Conservation (phyloP, 768 basidiomycete genomes). For the Chalciporus pseudorubinellus region DNA sequence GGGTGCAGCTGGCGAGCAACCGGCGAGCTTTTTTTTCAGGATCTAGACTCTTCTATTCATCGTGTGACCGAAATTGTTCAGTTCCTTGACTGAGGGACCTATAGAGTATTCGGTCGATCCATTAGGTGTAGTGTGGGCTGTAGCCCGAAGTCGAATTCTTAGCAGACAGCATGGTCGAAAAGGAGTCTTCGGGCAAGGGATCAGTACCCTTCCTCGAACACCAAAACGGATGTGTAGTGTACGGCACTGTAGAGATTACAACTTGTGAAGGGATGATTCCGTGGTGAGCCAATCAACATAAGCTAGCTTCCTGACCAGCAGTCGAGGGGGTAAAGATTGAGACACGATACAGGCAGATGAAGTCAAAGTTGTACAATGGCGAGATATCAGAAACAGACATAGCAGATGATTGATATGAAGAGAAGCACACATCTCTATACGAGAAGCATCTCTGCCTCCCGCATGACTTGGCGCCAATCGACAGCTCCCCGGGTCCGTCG, state of each 20-base stretch:
- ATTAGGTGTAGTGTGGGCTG: too few species aligned
- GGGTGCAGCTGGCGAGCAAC: too few species aligned
- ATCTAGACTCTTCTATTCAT: too few species aligned
- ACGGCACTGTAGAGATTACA: slow-evolving; percentile 22
- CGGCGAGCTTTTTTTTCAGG: too few species aligned
- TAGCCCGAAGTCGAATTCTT: too few species aligned
- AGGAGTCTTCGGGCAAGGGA: too few species aligned
- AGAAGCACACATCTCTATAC: slow-evolving; percentile 38
- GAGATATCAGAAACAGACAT: not conserved
- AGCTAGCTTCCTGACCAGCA: slow-evolving; percentile 24
- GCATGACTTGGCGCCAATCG: slow-evolving; percentile 61
- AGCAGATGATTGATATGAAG: not conserved
- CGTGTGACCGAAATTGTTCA: too few species aligned
- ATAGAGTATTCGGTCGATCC: too few species aligned
- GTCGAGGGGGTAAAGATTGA: slow-evolving; percentile 7
- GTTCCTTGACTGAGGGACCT: too few species aligned
- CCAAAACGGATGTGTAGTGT: too few species aligned
- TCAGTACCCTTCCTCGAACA: too few species aligned
- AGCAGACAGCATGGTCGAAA: too few species aligned
- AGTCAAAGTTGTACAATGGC: slow-evolving; percentile 10
- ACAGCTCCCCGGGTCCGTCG: slow-evolving; percentile 42
- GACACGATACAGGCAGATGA: slow-evolving; percentile 10
- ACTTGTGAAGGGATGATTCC: slow-evolving; percentile 18
- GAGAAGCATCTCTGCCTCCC: slow-evolving; percentile 51
- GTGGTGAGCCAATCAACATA: slow-evolving; percentile 14